Evolutionary conservation across 768 basidiomycete species (phyloP).

Genomic region (Calocybe gangraenosa): DNA sequence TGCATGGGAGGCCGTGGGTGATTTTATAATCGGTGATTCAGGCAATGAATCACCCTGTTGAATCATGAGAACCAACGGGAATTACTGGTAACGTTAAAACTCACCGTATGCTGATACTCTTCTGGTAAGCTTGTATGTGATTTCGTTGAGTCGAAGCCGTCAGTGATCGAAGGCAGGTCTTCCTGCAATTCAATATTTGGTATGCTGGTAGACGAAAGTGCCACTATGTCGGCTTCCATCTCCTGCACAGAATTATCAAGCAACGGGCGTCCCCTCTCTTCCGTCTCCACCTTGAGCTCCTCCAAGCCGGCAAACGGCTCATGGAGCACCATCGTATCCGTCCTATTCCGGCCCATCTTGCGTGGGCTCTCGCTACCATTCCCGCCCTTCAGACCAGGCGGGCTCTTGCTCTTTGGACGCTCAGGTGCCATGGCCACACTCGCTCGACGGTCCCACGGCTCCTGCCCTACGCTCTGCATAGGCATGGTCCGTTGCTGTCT

Average conservation of each 20-base stretch:
- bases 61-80: background rate
- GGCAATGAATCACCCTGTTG: slow-evolving; percentile 10
- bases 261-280: background rate
- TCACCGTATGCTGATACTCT: background rate
- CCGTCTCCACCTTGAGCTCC: slow-evolving; percentile 21
- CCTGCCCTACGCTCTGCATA: background rate
- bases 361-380: slow-evolving; percentile 35
- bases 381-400: slow-evolving; percentile 17
- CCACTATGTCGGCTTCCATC: background rate
- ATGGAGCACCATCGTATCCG: slow-evolving; percentile 73
- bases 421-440: slow-evolving; percentile 3
- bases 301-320: slow-evolving; percentile 32
- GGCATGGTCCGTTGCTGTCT: no score
- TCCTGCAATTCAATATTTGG: background rate
- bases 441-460: slow-evolving; percentile 3
- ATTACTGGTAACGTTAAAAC: background rate
- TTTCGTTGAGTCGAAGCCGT: background rate
- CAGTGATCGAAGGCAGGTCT: background rate
- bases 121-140: background rate
- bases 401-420: slow-evolving; percentile 17
- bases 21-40: slow-evolving; percentile 13
- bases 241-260: background rate
- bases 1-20: slow-evolving; percentile 1
- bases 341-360: slow-evolving; percentile 50
- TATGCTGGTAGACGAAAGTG: no score